Percentiles rank a stretch among this genome's conserved stretches.
phyloP scores from a whole-genome alignment of 371 early-diverging fungal species.

The Polyrhizophydium stewartii region DNA sequence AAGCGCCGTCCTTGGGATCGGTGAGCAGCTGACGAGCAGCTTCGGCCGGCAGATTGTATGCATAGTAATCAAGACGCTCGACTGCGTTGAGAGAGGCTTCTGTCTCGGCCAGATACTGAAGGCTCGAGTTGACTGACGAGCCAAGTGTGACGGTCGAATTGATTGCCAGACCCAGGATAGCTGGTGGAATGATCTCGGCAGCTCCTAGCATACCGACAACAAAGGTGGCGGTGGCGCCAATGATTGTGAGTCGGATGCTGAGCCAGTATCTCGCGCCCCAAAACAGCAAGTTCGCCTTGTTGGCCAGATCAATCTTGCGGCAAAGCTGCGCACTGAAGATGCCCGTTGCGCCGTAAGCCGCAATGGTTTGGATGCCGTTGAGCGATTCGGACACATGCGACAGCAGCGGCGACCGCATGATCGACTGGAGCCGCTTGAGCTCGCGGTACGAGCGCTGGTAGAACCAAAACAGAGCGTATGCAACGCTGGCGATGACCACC shows the following conservation, averaged over 20 bases:
- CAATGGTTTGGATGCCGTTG: not conserved
- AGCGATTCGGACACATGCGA: not conserved
- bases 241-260: no score
- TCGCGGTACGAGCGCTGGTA: not conserved
- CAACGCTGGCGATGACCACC: no score
- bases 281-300: not conserved
- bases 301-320: not conserved
- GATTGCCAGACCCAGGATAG: not conserved
- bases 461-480: no score
- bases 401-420: not conserved
- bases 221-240: no score
- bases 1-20: constrained; percentile 13
- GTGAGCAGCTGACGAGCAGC: not conserved
- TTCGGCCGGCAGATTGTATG: constrained; percentile 3
- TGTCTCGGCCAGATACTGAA: not conserved
- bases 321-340: not conserved
- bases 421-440: not conserved
- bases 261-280: not conserved
- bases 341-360: not conserved
- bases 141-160: not conserved
- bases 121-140: not conserved
- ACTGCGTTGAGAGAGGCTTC: constrained; percentile 15
- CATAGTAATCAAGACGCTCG: constrained; percentile 55
- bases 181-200: not conserved
- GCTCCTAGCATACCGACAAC: no score